A percentile compares a stretch with the other conserved stretches of the same genome.
Evolutionary conservation across 768 basidiomycete genomes (phyloP).

Genomic region (Hygrophorus russula): DNA sequence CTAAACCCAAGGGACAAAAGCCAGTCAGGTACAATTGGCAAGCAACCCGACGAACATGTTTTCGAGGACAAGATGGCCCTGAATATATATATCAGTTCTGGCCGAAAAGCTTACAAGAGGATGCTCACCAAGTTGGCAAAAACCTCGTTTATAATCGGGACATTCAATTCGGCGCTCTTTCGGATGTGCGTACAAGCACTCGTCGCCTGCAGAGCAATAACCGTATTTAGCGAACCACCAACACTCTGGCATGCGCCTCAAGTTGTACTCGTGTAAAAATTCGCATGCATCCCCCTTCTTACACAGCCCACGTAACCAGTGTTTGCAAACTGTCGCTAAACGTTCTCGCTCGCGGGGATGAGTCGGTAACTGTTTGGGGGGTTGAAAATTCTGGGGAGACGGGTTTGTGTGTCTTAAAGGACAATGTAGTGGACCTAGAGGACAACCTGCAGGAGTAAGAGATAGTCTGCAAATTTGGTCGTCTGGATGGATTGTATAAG

Average conservation of each 20-base stretch:
- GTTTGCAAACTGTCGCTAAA: slow-evolving; percentile 92
- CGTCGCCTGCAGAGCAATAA: slow-evolving; percentile 93
- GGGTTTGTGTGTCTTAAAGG: slow-evolving; percentile 88
- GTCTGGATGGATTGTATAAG: slow-evolving; percentile 35
- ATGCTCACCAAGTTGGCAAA: slow-evolving; percentile 82
- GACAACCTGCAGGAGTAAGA: slow-evolving; percentile 75
- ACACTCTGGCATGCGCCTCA: slow-evolving; percentile 96
- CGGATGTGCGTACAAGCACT: slow-evolving; percentile 94
- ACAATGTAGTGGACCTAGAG: slow-evolving; percentile 85
- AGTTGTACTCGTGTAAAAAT: slow-evolving; percentile 97
- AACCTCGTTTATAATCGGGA: slow-evolving; percentile 91
- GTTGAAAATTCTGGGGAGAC: slow-evolving; percentile 82
- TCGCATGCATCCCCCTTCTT: slow-evolving; percentile 98
- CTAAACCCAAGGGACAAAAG: slow-evolving; percentile 83
- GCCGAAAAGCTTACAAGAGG: slow-evolving; percentile 4
- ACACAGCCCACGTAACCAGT: slow-evolving; percentile 95
- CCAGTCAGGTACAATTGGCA: slow-evolving; percentile 89
- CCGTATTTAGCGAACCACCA: slow-evolving; percentile 99
- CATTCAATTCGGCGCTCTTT: slow-evolving; percentile 89
- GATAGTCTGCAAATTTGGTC: slow-evolving; percentile 88
- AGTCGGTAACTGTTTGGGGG: slow-evolving; percentile 68
- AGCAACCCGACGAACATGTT: slow-evolving; percentile 84
- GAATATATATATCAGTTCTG: slow-evolving; percentile 3
- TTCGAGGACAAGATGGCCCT: slow-evolving; percentile 85
- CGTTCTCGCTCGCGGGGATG: slow-evolving; percentile 80